phyloP scores from a whole-genome alignment of 2,329 filamentous ascomycete genomes.

The Davidsoniella australis region DNA sequence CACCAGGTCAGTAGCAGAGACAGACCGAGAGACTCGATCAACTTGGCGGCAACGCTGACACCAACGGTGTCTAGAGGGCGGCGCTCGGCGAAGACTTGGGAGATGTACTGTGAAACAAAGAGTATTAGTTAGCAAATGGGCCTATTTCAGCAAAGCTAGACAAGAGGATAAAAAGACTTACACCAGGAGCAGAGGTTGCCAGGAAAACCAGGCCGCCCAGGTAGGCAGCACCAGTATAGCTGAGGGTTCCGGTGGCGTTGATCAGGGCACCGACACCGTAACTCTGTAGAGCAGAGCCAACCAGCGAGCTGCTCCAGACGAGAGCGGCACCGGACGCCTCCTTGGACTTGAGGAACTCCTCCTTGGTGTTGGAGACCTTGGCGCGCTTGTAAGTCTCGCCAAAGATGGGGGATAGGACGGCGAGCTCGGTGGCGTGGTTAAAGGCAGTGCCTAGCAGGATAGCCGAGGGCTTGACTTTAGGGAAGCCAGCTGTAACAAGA shows the following conservation, averaged over 20 bases:
- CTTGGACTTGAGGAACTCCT: conserved; percentile 89
- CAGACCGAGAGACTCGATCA: conserved; percentile 85
- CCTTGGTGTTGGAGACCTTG: conserved; percentile 80
- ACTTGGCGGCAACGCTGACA: conserved; percentile 65
- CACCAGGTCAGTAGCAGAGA: conserved; percentile 91
- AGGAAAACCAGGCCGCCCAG: conserved; percentile 82
- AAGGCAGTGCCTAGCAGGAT: conserved; percentile 92
- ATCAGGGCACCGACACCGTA: conserved; percentile 81
- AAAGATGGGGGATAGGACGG: conserved; percentile 75
- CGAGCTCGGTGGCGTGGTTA: conserved; percentile 82
- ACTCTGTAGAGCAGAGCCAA: conserved; percentile 75
- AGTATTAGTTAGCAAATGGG: too few species aligned
- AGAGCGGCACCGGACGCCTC: conserved; percentile 77
- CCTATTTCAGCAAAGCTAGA: background rate
- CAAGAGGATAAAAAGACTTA: conserved; percentile 29
- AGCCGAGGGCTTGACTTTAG: conserved; percentile 87
- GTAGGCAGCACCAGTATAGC: conserved; percentile 95
- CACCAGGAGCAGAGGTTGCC: conserved; percentile 71
- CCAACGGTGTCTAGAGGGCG: conserved; percentile 79
- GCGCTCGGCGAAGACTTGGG: conserved; percentile 79
- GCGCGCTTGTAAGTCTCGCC: conserved; percentile 89
- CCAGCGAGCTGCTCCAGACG: conserved; percentile 76
- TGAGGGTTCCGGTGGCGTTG: conserved; percentile 87
- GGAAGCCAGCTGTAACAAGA: conserved; percentile 26
- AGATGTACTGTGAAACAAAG: conserved; percentile 47